Evolutionary conservation across 1,284 basidiomycete genomes (phyloP), one percentile per base, ranked within the genome.

Genomic region (Coniophora puteana): DNA sequence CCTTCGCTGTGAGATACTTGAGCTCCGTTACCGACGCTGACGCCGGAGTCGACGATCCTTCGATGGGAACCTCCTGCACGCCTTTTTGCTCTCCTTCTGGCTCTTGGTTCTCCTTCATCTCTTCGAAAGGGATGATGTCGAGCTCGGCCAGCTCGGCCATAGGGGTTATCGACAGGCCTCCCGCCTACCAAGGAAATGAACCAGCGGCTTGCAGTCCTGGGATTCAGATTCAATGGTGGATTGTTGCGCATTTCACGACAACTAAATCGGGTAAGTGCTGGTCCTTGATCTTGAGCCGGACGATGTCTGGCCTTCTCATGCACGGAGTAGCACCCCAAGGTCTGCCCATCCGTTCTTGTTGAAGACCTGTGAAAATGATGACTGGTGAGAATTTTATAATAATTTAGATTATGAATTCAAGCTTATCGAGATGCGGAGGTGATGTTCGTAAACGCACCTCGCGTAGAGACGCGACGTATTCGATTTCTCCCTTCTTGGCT

Each of bases 311-410:
- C 13, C 1, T 40, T 36, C 20, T 14, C 28, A 20, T 43, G 45
- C 8, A 49, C 33, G 23, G 12, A 44, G n/a, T 57, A 40, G 41
- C 59, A 58, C 5, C n/a, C 58, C 54, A 12, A 57, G 27, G 8
- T 38, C 34, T 24, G 38, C 47, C 58, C 55, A 61, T 3, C 36
- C 12, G 2, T 40, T 5, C 5, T 44, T 47, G n/a, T 17, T 38
- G 22, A 55, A 47, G 7, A 60, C 58, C 58, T 56, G 22, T 12
- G 14, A 13, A 22, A 5, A 8, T 18, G 21, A n/a, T n/a, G n/a
- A n/a, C n/a, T n/a, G n/a, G n/a, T n/a, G n/a, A n/a, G n/a, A n/a
- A n/a, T n/a, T n/a, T n/a, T n/a, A n/a, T n/a, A n/a, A n/a, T n/a
- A n/a, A n/a, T n/a, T n/a, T n/a, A n/a, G n/a, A n/a, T n/a, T n/a